Conservation (phyloP, 306 rosid species). For the Gastrolobium villosum region DNA sequence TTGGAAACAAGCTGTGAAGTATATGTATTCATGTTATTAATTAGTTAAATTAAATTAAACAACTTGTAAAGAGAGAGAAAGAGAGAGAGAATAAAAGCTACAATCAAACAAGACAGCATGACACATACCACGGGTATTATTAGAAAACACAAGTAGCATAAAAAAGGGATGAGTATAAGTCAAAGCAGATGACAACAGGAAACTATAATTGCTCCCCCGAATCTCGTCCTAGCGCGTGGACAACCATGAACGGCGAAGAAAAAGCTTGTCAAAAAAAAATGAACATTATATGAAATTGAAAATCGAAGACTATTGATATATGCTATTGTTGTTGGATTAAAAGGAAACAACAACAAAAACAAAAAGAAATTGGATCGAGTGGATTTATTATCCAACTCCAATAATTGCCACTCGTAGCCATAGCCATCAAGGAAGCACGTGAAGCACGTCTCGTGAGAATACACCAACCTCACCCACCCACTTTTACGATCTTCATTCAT, state of each 20-base stretch:
- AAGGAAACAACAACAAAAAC: not conserved
- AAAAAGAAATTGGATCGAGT: not conserved
- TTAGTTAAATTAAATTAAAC: not conserved
- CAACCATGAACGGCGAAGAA: not conserved
- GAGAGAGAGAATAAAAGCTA: conserved; percentile 11
- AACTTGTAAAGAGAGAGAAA: not conserved
- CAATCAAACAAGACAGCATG: conserved; percentile 2
- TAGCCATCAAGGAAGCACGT: not conserved
- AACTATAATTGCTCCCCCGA: not conserved
- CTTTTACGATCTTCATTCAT: not conserved
- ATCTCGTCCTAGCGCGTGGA: conserved; percentile 36
- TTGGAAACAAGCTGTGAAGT: conserved; percentile 5
- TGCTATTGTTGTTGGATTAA: not conserved
- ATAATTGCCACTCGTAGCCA: not conserved
- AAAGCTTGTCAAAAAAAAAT: not conserved
- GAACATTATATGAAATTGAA: not conserved
- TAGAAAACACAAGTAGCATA: not conserved
- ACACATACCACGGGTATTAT: not conserved
- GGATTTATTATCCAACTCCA: not conserved
- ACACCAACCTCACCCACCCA: conserved; percentile 37
- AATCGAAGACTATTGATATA: not conserved
- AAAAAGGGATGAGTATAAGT: not conserved
- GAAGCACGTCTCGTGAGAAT: conserved; percentile 15
- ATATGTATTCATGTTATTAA: not conserved
- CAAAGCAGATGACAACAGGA: conserved; percentile 3